These are phyloP conservation scores for Chenopodium album DNA, from an alignment of 148 eudicot species.

Conservation along the genomic window DNA sequence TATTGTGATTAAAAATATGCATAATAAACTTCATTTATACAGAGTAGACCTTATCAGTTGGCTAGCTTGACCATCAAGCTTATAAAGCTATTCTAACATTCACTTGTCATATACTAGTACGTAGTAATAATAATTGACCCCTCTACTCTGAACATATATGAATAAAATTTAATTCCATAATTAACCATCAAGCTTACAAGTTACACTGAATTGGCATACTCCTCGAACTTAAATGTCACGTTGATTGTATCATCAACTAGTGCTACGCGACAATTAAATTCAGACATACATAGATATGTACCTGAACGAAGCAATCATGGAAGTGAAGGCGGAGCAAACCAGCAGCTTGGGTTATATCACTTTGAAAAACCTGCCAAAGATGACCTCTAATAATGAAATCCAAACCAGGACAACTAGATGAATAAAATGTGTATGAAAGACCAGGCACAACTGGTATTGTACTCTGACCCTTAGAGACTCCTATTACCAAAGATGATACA, in stretches of 20 bases:
- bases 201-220: too few relatives aligned
- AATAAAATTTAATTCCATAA: too few relatives aligned
- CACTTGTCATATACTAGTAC: too few relatives aligned
- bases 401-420: constrained; percentile 36
- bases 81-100: too few relatives aligned
- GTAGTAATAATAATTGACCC: too few relatives aligned
- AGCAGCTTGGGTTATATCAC: constrained; percentile 42
- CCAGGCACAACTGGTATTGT: constrained; percentile 31
- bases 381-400: constrained; percentile 39
- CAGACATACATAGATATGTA: not conserved
- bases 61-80: too few relatives aligned
- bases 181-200: too few relatives aligned
- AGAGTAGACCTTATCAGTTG: too few relatives aligned
- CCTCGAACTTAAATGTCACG: too few relatives aligned
- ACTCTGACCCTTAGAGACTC: not conserved
- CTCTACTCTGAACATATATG: too few relatives aligned
- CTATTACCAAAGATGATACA: constrained; percentile 5
- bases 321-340: constrained; percentile 56
- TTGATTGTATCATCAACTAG: too few relatives aligned
- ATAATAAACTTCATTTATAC: not conserved
- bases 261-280: too few relatives aligned
- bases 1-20: not conserved
- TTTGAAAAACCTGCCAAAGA: constrained; percentile 33
- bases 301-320: constrained; percentile 64
- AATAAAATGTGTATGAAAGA: constrained; percentile 36